phyloP scores from a whole-genome alignment of 2,329 filamentous ascomycete genomes.

The Epicoccum sorghinum region DNA sequence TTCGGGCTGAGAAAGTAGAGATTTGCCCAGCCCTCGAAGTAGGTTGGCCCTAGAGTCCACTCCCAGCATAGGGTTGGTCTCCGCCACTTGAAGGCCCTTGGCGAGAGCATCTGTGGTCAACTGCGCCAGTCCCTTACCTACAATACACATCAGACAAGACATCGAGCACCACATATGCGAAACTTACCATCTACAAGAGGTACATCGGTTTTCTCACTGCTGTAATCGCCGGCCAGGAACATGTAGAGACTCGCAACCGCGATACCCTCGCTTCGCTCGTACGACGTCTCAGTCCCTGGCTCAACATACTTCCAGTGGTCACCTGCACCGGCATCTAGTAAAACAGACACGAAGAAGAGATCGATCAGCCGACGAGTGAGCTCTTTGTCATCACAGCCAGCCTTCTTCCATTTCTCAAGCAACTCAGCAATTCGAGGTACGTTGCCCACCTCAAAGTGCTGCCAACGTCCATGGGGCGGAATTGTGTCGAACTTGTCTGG shows the following conservation, averaged over 20 bases:
- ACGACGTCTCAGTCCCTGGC: slow-evolving; percentile 78
- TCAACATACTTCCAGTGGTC: slow-evolving; percentile 90
- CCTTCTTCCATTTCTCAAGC: slow-evolving; percentile 64
- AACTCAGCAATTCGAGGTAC: slow-evolving; percentile 73
- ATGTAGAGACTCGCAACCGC: slow-evolving; percentile 80
- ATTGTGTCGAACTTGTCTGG: slow-evolving; percentile 57
- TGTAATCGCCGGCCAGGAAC: slow-evolving; percentile 85
- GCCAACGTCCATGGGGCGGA: slow-evolving; percentile 77
- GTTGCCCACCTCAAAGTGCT: slow-evolving; percentile 80
- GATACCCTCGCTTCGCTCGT: slow-evolving; percentile 83
- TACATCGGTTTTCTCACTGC: slow-evolving; percentile 73
- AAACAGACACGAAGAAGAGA: slow-evolving; percentile 77
- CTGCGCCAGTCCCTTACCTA: slow-evolving; percentile 66
- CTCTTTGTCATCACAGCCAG: slow-evolving; percentile 68
- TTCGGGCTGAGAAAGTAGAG: slow-evolving; percentile 72
- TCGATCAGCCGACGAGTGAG: slow-evolving; percentile 76
- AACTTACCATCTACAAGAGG: slow-evolving; percentile 71
- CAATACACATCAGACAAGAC: neutral
- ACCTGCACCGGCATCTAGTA: slow-evolving; percentile 85
- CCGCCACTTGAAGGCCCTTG: slow-evolving; percentile 79
- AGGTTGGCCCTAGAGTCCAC: slow-evolving; percentile 82
- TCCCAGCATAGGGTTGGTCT: slow-evolving; percentile 75
- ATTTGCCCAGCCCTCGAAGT: slow-evolving; percentile 73
- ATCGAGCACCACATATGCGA: neutral
- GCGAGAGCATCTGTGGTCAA: slow-evolving; percentile 76